Base-by-base conservation (phyloP, 2,329 filamentous ascomycete species). In the Hypoxylon sp. region DNA sequence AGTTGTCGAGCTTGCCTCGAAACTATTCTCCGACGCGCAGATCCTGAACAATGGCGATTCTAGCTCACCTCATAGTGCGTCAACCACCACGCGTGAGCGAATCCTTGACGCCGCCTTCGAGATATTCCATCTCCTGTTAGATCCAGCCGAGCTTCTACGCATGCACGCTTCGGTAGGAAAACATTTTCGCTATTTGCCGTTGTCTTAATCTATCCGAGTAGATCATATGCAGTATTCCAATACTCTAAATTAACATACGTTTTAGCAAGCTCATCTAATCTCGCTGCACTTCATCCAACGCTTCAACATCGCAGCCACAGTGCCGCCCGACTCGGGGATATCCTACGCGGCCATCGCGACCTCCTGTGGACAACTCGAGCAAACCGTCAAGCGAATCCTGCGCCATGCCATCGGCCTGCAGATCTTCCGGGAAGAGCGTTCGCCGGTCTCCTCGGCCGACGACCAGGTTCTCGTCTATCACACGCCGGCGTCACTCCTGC, bases 91-190 rank as follows among this genome's bases (percentile, higher is more conserved):
- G n/a, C 37, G 37, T 21, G 37, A 41, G 19, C 37, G 37, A 21
- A 41, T 41, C 19, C 37, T 41, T 8, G 37, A 41, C 11, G 17
- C 23, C 11, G 37, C 37, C 16, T 41, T 41, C 27, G 37, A 41
- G 15, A 41, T 41, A 12, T 41, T 30, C 20, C 30, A 41, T n/a
- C 17, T 41, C 31, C 16, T 31, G n/a, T 12, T 41, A 9, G 37
- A 41, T 27, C 37, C 37, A 12, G 37, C 37, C 12, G 37, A 41
- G 26, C 37, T 41, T 23, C 26, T 41, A 21, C 17, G 37, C 20
- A 41, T 19, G 15, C 37, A 41, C 16, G 37, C 37, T 15, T 41
- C 37, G 26, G 37, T 41, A 41, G n/a, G 9, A 15, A 5, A 23
- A 20, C 12, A 2, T 20, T 27, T 8, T 41, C 7, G 13, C 16